Evolutionary conservation across 1,284 basidiomycete genomes (phyloP).

Genomic region (Nidula niveotomentosa): DNA sequence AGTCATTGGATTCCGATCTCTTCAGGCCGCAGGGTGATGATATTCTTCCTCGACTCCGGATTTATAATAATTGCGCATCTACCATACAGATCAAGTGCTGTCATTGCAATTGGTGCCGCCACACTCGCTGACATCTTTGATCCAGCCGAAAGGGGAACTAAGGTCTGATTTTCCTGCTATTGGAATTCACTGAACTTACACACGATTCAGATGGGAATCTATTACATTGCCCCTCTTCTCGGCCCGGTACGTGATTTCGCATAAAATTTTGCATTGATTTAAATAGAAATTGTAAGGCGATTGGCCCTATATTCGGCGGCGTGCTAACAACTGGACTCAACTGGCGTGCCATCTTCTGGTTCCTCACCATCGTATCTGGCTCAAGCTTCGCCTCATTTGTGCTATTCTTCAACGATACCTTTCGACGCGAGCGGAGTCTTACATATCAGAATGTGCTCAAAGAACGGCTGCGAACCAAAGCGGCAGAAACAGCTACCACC

Average conservation of each 20-base stretch:
- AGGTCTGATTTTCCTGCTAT: conserved; percentile 20
- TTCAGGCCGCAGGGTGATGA: conserved; percentile 64
- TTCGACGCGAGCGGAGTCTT: conserved; percentile 76
- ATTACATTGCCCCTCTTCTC: conserved; percentile 63
- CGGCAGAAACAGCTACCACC: conserved; percentile 7
- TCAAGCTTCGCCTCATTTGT: conserved; percentile 58
- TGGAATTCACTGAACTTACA: not conserved
- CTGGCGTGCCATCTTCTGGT: conserved; percentile 85
- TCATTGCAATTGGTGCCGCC: conserved; percentile 78
- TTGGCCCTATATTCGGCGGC: conserved; percentile 77
- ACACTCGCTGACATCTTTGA: conserved; percentile 85
- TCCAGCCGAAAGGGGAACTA: conserved; percentile 74
- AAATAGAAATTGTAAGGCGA: conserved; percentile 23
- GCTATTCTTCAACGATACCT: conserved; percentile 79
- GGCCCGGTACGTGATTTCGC: conserved; percentile 34
- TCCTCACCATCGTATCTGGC: conserved; percentile 67
- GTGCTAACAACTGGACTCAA: conserved; percentile 65
- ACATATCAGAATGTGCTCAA: conserved; percentile 68
- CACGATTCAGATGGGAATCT: conserved; percentile 61
- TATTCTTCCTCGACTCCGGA: not conserved
- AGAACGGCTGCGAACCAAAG: conserved; percentile 20
- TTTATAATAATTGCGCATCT: too few species aligned
- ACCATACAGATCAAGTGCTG: conserved; percentile 63
- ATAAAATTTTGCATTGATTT: not conserved
- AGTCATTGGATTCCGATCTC: conserved; percentile 72